These are phyloP conservation scores for Pleurotus platypus DNA, from an alignment of 768 basidiomycete species.

Conservation along the genomic window DNA sequence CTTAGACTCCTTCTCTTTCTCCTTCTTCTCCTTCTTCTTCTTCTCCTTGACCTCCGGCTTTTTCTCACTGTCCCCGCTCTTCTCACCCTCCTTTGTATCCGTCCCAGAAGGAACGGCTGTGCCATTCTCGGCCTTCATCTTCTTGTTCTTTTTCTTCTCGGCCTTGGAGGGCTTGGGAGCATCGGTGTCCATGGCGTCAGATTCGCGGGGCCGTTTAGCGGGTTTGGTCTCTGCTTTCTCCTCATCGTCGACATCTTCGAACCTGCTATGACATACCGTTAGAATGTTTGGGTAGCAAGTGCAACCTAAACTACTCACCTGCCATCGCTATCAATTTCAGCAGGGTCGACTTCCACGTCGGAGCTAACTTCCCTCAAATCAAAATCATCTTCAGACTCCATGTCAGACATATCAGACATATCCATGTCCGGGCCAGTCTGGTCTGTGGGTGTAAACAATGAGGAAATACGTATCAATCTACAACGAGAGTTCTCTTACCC, in stretches of 20 bases:
- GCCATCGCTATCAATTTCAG: slow-evolving; percentile 55
- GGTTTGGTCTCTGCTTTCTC: slow-evolving; percentile 33
- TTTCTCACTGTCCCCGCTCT: slow-evolving; percentile 28
- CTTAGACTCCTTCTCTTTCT: slow-evolving; percentile 23
- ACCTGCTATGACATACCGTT: slow-evolving; percentile 44
- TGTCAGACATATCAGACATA: slow-evolving; percentile 38
- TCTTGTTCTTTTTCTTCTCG: slow-evolving; percentile 56
- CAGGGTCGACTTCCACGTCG: slow-evolving; percentile 73
- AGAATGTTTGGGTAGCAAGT: neutral
- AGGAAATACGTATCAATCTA: neutral
- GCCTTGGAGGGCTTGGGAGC: slow-evolving; percentile 20
- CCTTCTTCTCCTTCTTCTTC: slow-evolving; percentile 25
- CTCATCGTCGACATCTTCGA: slow-evolving; percentile 60
- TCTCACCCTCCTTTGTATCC: slow-evolving; percentile 48
- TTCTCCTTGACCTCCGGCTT: slow-evolving; percentile 15
- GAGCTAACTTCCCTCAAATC: slow-evolving; percentile 76
- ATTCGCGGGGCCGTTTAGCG: slow-evolving; percentile 71
- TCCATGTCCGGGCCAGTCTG: slow-evolving; percentile 47
- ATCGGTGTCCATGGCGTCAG: slow-evolving; percentile 40
- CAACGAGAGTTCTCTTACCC: slow-evolving; percentile 36
- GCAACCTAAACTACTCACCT: slow-evolving; percentile 32
- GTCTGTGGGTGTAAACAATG: slow-evolving; percentile 33
- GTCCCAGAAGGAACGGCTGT: slow-evolving; percentile 20
- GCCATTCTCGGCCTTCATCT: slow-evolving; percentile 61
- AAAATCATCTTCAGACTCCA: slow-evolving; percentile 51